Conservation (phyloP, 2,329 filamentous ascomycete genomes). For the Alternaria dauci region DNA sequence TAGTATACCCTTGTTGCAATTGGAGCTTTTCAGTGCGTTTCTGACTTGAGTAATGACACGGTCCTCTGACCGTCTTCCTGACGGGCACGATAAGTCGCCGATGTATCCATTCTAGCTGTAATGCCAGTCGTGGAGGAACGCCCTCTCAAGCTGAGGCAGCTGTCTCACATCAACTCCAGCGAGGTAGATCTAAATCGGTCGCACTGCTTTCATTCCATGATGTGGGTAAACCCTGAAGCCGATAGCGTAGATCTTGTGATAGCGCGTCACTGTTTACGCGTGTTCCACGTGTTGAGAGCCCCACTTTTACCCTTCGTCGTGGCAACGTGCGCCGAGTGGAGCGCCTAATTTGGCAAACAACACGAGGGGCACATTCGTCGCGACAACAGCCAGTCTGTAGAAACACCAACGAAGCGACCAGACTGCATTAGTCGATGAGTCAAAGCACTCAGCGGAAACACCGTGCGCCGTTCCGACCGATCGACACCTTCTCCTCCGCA, state of each 20-base stretch:
- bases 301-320: constrained; percentile 8
- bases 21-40: no score
- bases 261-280: constrained; percentile 17
- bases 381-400: not conserved
- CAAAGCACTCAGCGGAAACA: constrained; percentile 36
- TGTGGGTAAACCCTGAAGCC: not conserved
- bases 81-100: no score
- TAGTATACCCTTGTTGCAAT: no score
- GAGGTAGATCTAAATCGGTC: not conserved
- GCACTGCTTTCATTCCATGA: not conserved
- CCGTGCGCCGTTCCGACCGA: constrained; percentile 43
- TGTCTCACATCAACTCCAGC: not conserved
- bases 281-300: constrained; percentile 11
- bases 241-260: constrained; percentile 9
- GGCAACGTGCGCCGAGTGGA: constrained; percentile 17
- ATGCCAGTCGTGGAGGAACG: no score
- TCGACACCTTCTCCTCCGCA: constrained; percentile 45
- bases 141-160: no score
- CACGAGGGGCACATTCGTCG: constrained; percentile 11
- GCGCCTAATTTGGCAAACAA: constrained; percentile 10
- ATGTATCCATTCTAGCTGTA: no score
- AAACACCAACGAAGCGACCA: not conserved
- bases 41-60: no score
- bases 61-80: no score
- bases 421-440: constrained; percentile 31